Conservation (phyloP, 148 eudicot genomes). For the Amaranthus palmeri region DNA sequence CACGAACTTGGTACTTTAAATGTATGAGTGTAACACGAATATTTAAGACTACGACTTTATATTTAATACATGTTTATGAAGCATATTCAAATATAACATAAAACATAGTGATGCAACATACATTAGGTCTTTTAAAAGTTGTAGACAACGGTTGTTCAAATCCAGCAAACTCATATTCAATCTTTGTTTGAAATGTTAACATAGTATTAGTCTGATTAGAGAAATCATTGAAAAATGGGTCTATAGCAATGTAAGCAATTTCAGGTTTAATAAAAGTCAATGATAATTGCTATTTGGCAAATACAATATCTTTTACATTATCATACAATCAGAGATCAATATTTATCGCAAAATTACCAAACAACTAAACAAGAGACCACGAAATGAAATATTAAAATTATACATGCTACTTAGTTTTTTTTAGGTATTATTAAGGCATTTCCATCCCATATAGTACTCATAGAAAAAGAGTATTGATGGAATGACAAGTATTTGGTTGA, state of each 20-base stretch:
- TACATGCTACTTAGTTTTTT: not conserved
- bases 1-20: not conserved
- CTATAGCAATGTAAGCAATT: not conserved
- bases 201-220: not conserved
- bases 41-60: not conserved
- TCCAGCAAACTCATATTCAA: not conserved
- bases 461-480: too few relatives aligned
- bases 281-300: not conserved
- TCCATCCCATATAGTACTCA: too few relatives aligned
- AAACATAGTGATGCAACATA: not conserved
- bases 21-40: not conserved
- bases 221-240: not conserved
- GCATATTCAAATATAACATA: slow-evolving; percentile 3
- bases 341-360: not conserved
- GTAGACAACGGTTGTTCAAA: not conserved
- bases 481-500: not conserved
- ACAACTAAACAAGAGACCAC: not conserved
- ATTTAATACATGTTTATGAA: not conserved
- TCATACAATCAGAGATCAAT: not conserved
- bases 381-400: not conserved
- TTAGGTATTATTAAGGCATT: not conserved
- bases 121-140: not conserved
- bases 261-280: not conserved
- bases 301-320: not conserved
- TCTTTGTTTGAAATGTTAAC: not conserved